phyloP scores from a whole-genome alignment of 345 rosid genomes.

The Gossypium australe region DNA sequence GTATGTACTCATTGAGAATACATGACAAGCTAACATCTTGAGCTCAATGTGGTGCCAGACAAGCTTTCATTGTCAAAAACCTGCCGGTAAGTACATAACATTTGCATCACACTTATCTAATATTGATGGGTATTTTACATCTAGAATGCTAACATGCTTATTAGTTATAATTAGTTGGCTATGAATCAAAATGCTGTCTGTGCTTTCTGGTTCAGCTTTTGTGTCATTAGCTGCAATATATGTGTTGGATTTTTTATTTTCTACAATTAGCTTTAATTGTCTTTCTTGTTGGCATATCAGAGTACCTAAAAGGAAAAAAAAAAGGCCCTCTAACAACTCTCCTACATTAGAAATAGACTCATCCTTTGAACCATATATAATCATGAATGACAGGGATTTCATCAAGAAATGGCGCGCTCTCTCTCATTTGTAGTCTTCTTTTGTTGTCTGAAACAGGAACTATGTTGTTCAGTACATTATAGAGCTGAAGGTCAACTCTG shows the following conservation, averaged over 20 bases:
- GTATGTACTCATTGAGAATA: not conserved
- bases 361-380: not conserved
- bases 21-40: not conserved
- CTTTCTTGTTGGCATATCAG: not conserved
- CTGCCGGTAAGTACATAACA: not conserved
- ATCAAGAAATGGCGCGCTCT: not conserved
- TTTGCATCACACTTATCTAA: not conserved
- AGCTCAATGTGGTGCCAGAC: not conserved
- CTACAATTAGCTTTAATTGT: not conserved
- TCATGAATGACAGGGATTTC: not conserved
- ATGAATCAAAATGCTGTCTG: not conserved
- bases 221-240: not conserved
- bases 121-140: not conserved
- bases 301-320: not conserved
- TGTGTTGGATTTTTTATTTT: not conserved
- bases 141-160: not conserved
- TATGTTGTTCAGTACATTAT: conserved; percentile 71
- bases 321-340: not conserved
- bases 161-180: not conserved
- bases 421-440: conserved; percentile 4
- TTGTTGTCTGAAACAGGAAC: conserved; percentile 39
- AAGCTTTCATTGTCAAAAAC: not conserved
- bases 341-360: not conserved
- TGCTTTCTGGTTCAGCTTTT: not conserved
- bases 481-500: conserved; percentile 43